These are phyloP conservation scores for Myriangium duriaei DNA, from an alignment of 2,329 filamentous ascomycete genomes.

Conservation along the genomic window DNA sequence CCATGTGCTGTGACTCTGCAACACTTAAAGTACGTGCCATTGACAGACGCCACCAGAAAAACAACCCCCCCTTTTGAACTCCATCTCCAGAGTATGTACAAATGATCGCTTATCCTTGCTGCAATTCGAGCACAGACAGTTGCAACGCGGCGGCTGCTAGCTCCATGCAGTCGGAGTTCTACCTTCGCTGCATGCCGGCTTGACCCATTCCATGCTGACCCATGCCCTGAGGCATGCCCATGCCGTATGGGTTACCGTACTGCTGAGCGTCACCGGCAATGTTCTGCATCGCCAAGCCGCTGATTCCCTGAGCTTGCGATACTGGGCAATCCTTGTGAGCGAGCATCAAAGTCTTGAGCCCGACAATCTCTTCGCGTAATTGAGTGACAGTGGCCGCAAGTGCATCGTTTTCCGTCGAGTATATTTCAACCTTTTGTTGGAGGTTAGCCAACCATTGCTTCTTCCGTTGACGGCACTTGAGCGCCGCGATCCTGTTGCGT, in stretches of 20 bases:
- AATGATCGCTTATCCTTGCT: too few species aligned
- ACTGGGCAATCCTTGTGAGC: slow-evolving; percentile 96
- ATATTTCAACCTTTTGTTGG: slow-evolving; percentile 88
- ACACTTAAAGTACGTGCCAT: too few species aligned
- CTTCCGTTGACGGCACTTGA: slow-evolving; percentile 95
- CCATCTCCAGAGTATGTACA: too few species aligned
- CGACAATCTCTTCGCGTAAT: slow-evolving; percentile 84
- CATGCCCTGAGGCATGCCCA: slow-evolving; percentile 27
- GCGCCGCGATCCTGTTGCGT: slow-evolving; percentile 87
- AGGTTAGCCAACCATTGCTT: slow-evolving; percentile 97
- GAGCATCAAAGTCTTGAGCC: slow-evolving; percentile 80
- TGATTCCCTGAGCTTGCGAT: slow-evolving; percentile 69
- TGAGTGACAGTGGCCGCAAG: slow-evolving; percentile 72
- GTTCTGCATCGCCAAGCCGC: slow-evolving; percentile 37
- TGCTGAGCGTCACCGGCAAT: slow-evolving; percentile 34
- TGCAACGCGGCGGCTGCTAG: neutral
- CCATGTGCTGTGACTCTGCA: too few species aligned
- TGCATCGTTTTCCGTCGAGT: slow-evolving; percentile 80
- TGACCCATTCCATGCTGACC: slow-evolving; percentile 23
- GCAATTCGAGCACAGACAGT: too few species aligned
- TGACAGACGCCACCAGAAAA: too few species aligned
- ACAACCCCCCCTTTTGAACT: too few species aligned
- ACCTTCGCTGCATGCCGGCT: slow-evolving; percentile 25
- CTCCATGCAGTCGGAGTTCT: slow-evolving; percentile 3
- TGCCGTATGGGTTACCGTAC: slow-evolving; percentile 36